phyloP scores from a whole-genome alignment of 345 rosid genomes.

The Eucalyptus marginata region DNA sequence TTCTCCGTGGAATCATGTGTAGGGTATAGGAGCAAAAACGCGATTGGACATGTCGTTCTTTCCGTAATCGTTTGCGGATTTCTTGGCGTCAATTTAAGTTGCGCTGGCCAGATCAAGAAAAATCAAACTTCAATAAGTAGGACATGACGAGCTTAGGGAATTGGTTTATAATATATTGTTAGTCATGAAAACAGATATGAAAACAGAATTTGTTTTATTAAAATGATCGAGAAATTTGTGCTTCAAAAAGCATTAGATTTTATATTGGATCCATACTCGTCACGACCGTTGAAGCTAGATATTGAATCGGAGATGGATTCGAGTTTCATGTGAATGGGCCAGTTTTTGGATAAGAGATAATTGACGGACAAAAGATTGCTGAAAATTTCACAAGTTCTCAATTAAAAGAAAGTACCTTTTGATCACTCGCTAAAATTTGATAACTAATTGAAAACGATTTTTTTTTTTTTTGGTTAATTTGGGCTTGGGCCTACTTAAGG shows the following conservation, averaged over 20 bases:
- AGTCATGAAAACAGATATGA: no score
- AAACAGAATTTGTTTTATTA: no score
- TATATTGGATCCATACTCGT: accelerated
- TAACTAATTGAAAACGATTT: background rate
- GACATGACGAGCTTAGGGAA: background rate
- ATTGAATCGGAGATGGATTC: background rate
- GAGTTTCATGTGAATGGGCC: background rate
- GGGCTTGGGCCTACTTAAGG: background rate
- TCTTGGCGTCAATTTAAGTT: background rate
- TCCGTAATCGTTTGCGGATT: background rate
- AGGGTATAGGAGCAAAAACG: background rate
- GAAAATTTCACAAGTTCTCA: background rate
- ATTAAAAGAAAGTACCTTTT: background rate
- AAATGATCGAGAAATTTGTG: accelerated
- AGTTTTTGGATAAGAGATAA: background rate
- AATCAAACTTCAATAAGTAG: background rate
- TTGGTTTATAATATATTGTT: no score
- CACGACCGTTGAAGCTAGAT: accelerated
- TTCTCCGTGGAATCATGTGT: background rate
- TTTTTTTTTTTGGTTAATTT: background rate
- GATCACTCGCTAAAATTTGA: background rate
- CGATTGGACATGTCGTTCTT: accelerated
- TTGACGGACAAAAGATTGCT: no score
- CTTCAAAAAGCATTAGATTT: no score
- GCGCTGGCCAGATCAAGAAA: no score